Evolutionary conservation across 495 filamentous ascomycete genomes (phyloP).

Genomic region (Lichenothelia convexa): DNA sequence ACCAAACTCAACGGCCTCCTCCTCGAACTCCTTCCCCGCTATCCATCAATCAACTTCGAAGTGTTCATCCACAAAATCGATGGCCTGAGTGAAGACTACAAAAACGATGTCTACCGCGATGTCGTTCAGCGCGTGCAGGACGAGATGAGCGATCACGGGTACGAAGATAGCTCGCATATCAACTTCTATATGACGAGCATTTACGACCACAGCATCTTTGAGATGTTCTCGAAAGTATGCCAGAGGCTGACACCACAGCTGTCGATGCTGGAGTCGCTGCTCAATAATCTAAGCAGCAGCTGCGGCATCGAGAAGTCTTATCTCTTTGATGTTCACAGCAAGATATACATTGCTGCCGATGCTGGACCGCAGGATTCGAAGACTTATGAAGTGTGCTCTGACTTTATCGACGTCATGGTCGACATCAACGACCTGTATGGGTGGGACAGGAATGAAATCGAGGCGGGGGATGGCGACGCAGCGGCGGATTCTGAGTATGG

Average conservation of each 20-base stretch:
- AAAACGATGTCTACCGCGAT: slow-evolving; percentile 80
- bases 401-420: slow-evolving; percentile 94
- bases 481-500: slow-evolving; percentile 45
- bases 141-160: slow-evolving; percentile 76
- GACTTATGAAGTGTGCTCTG: slow-evolving; percentile 91
- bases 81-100: slow-evolving; percentile 84
- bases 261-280: slow-evolving; percentile 73
- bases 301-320: slow-evolving; percentile 96
- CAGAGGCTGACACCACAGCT: slow-evolving; percentile 91
- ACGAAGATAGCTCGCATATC: slow-evolving; percentile 81
- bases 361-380: slow-evolving; percentile 79
- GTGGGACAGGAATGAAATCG: slow-evolving; percentile 33
- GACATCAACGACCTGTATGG: slow-evolving; percentile 92
- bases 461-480: slow-evolving; percentile 25
- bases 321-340: slow-evolving; percentile 87
- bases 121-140: slow-evolving; percentile 94
- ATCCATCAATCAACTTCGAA: slow-evolving; percentile 84
- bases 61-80: slow-evolving; percentile 99
- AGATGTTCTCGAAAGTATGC: slow-evolving; percentile 94
- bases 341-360: slow-evolving; percentile 96
- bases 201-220: slow-evolving; percentile 95
- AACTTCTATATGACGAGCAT: slow-evolving; percentile 90
- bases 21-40: slow-evolving; percentile 64
- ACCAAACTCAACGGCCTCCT: slow-evolving; percentile 73
- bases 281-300: slow-evolving; percentile 72